These are phyloP conservation scores for Dendrobium officinale DNA, from an alignment of 106 monocot species.

Conservation along the genomic window DNA sequence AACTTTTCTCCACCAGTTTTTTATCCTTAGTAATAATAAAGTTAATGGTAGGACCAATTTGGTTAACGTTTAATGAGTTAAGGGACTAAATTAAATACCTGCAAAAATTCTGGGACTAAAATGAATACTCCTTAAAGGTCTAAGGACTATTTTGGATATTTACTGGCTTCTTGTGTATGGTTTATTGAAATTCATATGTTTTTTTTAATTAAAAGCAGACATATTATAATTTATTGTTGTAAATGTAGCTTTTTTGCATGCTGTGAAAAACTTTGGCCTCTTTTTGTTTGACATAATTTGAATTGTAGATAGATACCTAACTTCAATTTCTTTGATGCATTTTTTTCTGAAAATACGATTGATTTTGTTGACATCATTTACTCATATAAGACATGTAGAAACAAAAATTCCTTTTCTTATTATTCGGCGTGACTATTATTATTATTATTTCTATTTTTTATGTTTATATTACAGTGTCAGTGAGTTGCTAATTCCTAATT, in stretches of 20 bases:
- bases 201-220: neutral
- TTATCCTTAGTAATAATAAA: no score
- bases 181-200: neutral
- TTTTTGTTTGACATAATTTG: neutral
- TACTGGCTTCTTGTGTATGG: neutral
- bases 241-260: neutral
- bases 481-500: neutral
- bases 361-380: conserved; percentile 1
- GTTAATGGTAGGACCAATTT: no score
- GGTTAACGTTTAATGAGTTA: no score
- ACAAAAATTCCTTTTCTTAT: neutral
- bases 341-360: neutral
- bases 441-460: neutral
- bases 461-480: neutral
- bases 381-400: neutral
- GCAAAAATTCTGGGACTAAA: no score
- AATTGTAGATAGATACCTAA: neutral
- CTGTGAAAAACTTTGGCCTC: neutral
- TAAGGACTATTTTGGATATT: neutral
- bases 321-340: neutral
- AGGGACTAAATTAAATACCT: no score
- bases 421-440: neutral
- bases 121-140: no score
- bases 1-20: no score
- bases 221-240: neutral